Percentiles rank a stretch among this genome's conserved stretches.
Conservation (phyloP, 257 asterid species). For the Prunella vulgaris region DNA sequence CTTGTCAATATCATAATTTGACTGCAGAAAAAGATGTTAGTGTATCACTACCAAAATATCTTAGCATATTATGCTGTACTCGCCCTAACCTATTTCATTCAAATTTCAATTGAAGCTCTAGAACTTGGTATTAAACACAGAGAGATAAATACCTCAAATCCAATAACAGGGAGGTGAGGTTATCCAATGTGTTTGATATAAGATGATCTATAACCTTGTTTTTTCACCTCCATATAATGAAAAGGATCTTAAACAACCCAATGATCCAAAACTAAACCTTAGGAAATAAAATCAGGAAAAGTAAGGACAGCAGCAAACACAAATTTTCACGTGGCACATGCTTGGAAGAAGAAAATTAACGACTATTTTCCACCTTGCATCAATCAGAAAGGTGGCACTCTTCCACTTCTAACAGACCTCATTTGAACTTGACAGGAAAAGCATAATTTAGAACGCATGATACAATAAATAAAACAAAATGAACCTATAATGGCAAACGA, state of each 20-base stretch:
- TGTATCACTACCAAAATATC: not conserved
- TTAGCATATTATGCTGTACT: not conserved
- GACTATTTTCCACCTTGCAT: not conserved
- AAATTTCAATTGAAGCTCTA: not conserved
- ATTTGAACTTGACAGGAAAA: not conserved
- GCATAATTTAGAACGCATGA: not conserved
- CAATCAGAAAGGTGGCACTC: not conserved
- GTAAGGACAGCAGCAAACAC: not conserved
- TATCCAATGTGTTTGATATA: not conserved
- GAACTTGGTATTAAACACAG: not conserved
- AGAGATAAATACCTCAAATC: not conserved
- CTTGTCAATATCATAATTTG: too few species aligned
- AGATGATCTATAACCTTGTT: not conserved
- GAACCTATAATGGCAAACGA: constrained; percentile 84
- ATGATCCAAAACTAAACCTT: not conserved
- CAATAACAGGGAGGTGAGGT: not conserved
- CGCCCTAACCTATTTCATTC: not conserved
- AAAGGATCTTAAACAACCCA: not conserved
- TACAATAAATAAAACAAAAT: not conserved
- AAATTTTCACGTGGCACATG: not conserved
- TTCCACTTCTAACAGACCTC: not conserved
- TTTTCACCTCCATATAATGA: constrained; percentile 1
- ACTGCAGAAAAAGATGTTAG: not conserved
- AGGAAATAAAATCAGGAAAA: not conserved
- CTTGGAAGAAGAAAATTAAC: not conserved